These are phyloP conservation scores for Raphidocelis subcapitata DNA, from an alignment of 139 green algal genomes.

Conservation along the genomic window DNA sequence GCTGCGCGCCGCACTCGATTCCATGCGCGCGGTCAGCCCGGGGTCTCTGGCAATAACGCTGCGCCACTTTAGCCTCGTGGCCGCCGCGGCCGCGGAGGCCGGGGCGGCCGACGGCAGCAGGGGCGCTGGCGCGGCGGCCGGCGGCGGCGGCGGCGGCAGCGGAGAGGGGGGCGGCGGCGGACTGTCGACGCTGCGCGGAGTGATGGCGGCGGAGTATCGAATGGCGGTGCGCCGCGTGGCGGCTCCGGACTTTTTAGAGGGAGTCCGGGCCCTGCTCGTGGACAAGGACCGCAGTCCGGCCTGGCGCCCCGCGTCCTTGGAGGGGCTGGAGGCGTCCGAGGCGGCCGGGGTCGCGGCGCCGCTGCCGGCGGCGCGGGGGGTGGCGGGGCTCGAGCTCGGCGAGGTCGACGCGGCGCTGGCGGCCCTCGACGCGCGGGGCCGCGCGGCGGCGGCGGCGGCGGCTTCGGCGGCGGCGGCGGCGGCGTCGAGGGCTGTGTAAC, in stretches of 20 bases:
- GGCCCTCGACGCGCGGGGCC: too few species aligned
- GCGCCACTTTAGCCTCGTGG: constrained; percentile 7
- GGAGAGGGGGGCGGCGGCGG: background rate
- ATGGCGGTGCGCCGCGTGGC: constrained; percentile 25
- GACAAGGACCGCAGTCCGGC: constrained; percentile 22
- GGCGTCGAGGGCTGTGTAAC: too few species aligned
- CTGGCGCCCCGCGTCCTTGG: background rate
- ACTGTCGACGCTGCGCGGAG: constrained; percentile 11
- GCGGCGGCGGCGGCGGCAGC: background rate
- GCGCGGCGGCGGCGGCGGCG: too few species aligned
- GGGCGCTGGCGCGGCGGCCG: background rate
- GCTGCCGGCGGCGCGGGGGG: too few species aligned
- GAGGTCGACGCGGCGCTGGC: too few species aligned
- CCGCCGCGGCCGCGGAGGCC: background rate
- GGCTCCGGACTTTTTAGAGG: constrained; percentile 22
- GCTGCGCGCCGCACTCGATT: constrained; percentile 2
- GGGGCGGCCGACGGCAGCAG: background rate
- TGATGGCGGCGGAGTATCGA: constrained; percentile 12
- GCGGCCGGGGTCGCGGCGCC: too few species aligned
- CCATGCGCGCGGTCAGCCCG: constrained; percentile 1
- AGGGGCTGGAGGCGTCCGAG: too few species aligned
- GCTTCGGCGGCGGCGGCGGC: too few species aligned
- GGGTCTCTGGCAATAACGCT: constrained; percentile 14
- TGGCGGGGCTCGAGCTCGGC: too few species aligned
- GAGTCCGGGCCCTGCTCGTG: constrained; percentile 11